Evolutionary conservation across 495 filamentous ascomycete genomes (phyloP), one percentile per base, ranked within the genome.

Genomic region (Podospora fimiseda): DNA sequence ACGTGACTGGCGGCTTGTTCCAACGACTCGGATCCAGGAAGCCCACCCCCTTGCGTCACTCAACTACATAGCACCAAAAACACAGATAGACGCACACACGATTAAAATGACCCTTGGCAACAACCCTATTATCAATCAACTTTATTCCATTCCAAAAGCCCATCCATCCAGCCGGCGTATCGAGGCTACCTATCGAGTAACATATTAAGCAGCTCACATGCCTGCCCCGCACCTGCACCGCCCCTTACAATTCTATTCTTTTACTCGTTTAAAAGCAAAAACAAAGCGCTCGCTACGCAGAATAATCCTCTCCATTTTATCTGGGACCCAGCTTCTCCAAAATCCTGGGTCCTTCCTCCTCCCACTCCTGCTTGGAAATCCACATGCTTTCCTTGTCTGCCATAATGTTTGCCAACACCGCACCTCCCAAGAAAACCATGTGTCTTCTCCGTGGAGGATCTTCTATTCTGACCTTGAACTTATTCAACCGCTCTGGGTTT

Each of bases 381-480:
- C 93, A 98, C 93, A 98, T 98, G 67, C 86, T 85, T 62, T 96
- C 88, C 72, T 95, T 95, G 69, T 97, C 90, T 45, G 93, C 90
- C 85, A 98, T 97, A 73, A 98, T 90, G 67, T 96, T 96, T 55
- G 93, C 93, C 48, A 99, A 79, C 43, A 99, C 94, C 8, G 93
- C 94, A 63, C 93, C 93, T 52, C 93, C 93, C 50, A 97, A 70
- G 82, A 99, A 99, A 3, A 97, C 94, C 93, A 99, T 97, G 71
- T 99, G 94, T 66, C 91, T 81, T 68, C 93, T 81, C 72, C 93
- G 80, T 15, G 93, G 93, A 42, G 93, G 94, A 66, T 99, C 93
- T 64, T 99, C 94, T 70, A 99, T 96, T 66, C 93, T 83, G 36
- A 97, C 90, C 80, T 96, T 97, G 80, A 99, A 97, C 84, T 97